phyloP scores from a whole-genome alignment of 2,329 filamentous ascomycete genomes.

The Cladophialophora bantiana region DNA sequence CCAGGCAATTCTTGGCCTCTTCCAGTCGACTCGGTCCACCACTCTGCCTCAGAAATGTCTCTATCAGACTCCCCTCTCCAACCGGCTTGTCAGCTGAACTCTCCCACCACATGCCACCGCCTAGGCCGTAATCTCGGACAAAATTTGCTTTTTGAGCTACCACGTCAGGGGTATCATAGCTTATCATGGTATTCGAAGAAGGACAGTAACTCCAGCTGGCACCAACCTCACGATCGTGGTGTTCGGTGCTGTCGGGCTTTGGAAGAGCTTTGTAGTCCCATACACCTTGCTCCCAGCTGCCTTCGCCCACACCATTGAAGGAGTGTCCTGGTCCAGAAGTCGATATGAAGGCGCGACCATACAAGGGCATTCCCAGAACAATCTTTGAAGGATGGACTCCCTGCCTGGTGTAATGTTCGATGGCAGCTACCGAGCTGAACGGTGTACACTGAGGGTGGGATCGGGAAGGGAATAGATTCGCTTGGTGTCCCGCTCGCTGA shows the following conservation, averaged over 20 bases:
- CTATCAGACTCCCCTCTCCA: conserved; percentile 71
- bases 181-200: conserved; percentile 70
- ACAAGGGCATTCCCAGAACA: conserved; percentile 89
- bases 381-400: conserved; percentile 75
- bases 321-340: conserved; percentile 76
- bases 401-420: conserved; percentile 71
- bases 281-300: conserved; percentile 83
- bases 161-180: conserved; percentile 76
- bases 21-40: conserved; percentile 53
- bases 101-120: conserved; percentile 98
- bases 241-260: conserved; percentile 68
- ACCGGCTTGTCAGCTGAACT: conserved; percentile 74
- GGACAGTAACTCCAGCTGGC: conserved; percentile 82
- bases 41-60: conserved; percentile 51
- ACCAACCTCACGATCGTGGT: conserved; percentile 65
- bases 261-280: conserved; percentile 91
- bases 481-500: conserved; percentile 72
- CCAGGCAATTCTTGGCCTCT: conserved; percentile 55
- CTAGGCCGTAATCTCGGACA: conserved; percentile 70
- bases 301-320: conserved; percentile 76
- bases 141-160: conserved; percentile 74
- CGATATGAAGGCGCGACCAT: conserved; percentile 82
- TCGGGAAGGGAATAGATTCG: conserved; percentile 73
- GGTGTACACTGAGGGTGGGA: conserved; percentile 71
- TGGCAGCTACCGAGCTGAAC: conserved; percentile 75